These are phyloP conservation scores for Talaromyces wortmannii DNA, from an alignment of 495 filamentous ascomycete species.

Conservation along the genomic window DNA sequence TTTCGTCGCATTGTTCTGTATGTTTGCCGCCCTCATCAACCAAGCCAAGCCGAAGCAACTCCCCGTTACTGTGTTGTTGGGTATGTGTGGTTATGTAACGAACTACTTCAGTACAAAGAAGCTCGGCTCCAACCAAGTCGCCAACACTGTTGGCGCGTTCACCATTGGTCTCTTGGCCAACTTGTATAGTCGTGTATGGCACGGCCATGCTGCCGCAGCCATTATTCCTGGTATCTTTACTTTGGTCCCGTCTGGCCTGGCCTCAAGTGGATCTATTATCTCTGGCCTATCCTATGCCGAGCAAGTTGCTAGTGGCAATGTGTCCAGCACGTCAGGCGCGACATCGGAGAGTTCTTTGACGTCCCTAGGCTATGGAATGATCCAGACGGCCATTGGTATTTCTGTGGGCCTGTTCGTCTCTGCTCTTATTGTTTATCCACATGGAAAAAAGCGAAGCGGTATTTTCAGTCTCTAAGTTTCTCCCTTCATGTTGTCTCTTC, in stretches of 20 bases:
- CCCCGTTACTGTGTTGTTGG: conserved; percentile 76
- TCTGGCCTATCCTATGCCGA: conserved; percentile 72
- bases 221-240: conserved; percentile 89
- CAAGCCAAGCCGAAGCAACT: conserved; percentile 84
- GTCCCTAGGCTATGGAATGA: conserved; percentile 58
- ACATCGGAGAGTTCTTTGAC: conserved; percentile 12
- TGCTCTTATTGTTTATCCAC: conserved; percentile 74
- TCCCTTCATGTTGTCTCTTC: no score
- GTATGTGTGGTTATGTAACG: conserved; percentile 71
- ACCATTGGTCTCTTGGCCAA: conserved; percentile 78
- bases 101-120: conserved; percentile 68
- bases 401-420: conserved; percentile 79
- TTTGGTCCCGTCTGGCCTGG: conserved; percentile 79
- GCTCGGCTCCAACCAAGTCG: conserved; percentile 73
- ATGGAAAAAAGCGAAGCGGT: conserved; percentile 74
- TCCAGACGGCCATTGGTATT: conserved; percentile 85
- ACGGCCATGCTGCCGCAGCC: conserved; percentile 76
- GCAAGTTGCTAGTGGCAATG: conserved; percentile 2
- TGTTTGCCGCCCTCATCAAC: conserved; percentile 75
- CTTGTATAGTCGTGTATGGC: conserved; percentile 69
- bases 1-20: conserved; percentile 22
- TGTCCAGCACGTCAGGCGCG: not conserved
- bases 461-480: conserved; percentile 66
- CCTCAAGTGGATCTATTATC: conserved; percentile 70
- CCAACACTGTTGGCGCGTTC: conserved; percentile 76